phyloP scores from a whole-genome alignment of 1,284 basidiomycete species.

The Cryptococcus neoformans region DNA sequence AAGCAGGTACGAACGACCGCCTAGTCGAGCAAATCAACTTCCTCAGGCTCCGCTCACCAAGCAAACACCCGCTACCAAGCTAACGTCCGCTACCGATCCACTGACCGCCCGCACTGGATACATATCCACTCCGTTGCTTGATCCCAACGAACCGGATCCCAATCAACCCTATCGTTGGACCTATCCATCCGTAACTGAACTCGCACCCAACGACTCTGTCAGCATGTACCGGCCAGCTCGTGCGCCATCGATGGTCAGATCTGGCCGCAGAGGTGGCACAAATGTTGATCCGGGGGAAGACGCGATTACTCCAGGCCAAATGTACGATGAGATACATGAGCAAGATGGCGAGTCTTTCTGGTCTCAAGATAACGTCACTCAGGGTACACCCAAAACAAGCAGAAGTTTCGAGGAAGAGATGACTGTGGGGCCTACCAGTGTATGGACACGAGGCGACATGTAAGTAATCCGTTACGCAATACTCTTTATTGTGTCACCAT shows the following conservation, averaged over 20 bases:
- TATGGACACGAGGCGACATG: constrained; percentile 21
- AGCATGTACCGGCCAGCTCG: constrained; percentile 32
- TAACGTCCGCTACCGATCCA: neutral
- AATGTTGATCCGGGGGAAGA: constrained; percentile 30
- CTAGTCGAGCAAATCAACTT: neutral
- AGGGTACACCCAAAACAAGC: constrained; percentile 14
- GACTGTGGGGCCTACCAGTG: constrained; percentile 24
- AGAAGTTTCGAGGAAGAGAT: constrained; percentile 22
- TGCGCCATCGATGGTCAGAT: constrained; percentile 8
- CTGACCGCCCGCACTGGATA: neutral
- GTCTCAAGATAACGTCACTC: constrained; percentile 20
- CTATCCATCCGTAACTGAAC: constrained; percentile 17
- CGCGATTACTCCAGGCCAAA: neutral
- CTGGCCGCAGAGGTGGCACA: constrained; percentile 24
- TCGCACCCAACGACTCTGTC: constrained; percentile 28
- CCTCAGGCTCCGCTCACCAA: neutral
- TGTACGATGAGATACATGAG: neutral
- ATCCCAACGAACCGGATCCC: constrained; percentile 2
- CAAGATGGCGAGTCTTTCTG: constrained; percentile 11
- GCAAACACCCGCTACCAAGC: neutral
- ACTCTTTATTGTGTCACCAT: neutral
- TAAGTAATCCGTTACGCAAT: constrained; percentile 11
- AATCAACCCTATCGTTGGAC: neutral
- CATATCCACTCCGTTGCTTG: constrained; percentile 2
- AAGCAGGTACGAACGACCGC: neutral